These are phyloP conservation scores for Neopestalotiopsis rosae DNA, from an alignment of 2,329 filamentous ascomycete genomes.

Conservation along the genomic window DNA sequence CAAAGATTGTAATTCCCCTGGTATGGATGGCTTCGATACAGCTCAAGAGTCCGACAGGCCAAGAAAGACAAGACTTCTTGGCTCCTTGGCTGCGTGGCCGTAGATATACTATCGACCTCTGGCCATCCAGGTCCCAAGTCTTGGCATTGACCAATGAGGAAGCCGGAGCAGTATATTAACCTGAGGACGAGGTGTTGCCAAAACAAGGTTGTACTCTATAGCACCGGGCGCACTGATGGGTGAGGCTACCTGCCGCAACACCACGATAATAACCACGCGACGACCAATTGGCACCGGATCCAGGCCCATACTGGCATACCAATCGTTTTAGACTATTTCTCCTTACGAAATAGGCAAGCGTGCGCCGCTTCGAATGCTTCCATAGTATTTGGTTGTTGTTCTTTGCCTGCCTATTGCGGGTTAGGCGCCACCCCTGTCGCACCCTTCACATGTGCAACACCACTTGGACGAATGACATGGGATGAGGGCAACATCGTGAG, in stretches of 20 bases:
- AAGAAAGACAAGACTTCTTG: conserved; percentile 16
- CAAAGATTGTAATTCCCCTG: not conserved
- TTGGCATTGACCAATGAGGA: conserved; percentile 13
- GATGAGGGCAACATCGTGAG: not conserved
- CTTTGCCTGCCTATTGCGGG: conserved; percentile 7
- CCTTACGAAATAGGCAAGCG: conserved; percentile 10
- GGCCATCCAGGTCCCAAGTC: conserved; percentile 1
- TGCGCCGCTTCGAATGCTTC: conserved; percentile 7
- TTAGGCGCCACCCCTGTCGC: not conserved
- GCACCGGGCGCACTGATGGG: not conserved
- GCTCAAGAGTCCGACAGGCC: conserved; percentile 7
- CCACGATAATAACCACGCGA: not conserved
- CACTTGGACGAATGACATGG: conserved; percentile 8
- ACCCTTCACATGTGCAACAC: conserved; percentile 1
- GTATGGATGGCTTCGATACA: not conserved
- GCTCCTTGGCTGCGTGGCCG: conserved; percentile 14
- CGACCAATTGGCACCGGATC: not conserved
- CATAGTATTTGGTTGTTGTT: conserved; percentile 7
- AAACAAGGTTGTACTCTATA: not conserved
- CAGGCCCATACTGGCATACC: not conserved
- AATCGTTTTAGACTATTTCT: conserved; percentile 7
- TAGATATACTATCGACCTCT: conserved; percentile 12
- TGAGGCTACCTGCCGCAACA: conserved; percentile 5
- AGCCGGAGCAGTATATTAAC: conserved; percentile 14
- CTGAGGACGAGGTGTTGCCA: not conserved